Conservation (phyloP, 257 asterid genomes). For the Plantago elongata region DNA sequence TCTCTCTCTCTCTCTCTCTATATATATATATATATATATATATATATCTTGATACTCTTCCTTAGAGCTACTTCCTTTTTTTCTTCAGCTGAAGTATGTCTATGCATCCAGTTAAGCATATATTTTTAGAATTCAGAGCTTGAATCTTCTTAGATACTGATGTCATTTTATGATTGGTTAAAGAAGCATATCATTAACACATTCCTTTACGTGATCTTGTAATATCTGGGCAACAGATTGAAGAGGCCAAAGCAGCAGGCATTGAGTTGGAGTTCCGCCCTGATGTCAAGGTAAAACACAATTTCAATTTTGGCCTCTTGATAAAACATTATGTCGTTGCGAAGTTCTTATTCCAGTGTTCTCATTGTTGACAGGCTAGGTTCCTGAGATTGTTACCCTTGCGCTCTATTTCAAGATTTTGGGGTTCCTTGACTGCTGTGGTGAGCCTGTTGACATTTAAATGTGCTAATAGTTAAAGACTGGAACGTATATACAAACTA, state of each 20-base stretch:
- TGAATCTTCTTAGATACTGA: slow-evolving; percentile 6
- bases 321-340: background rate
- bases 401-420: slow-evolving; percentile 80
- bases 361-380: slow-evolving; percentile 51
- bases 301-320: slow-evolving; percentile 6
- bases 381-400: slow-evolving; percentile 77
- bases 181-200: slow-evolving; percentile 5
- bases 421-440: slow-evolving; percentile 71
- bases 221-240: slow-evolving; percentile 47
- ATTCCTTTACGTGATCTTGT: slow-evolving; percentile 10
- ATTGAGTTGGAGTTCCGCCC: slow-evolving; percentile 77
- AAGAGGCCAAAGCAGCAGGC: slow-evolving; percentile 71
- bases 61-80: background rate
- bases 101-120: background rate
- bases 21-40: no score
- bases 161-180: slow-evolving; percentile 11
- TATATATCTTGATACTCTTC: slow-evolving; percentile 8
- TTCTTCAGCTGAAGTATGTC: slow-evolving; percentile 2
- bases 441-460: slow-evolving; percentile 42
- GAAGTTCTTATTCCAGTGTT: slow-evolving; percentile 15
- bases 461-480: slow-evolving; percentile 15
- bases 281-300: slow-evolving; percentile 66
- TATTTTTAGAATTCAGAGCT: slow-evolving; percentile 3
- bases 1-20: no score
- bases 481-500: slow-evolving; percentile 16